phyloP scores from a whole-genome alignment of 805 yeast species.

The Pichia pseudocactophila region DNA sequence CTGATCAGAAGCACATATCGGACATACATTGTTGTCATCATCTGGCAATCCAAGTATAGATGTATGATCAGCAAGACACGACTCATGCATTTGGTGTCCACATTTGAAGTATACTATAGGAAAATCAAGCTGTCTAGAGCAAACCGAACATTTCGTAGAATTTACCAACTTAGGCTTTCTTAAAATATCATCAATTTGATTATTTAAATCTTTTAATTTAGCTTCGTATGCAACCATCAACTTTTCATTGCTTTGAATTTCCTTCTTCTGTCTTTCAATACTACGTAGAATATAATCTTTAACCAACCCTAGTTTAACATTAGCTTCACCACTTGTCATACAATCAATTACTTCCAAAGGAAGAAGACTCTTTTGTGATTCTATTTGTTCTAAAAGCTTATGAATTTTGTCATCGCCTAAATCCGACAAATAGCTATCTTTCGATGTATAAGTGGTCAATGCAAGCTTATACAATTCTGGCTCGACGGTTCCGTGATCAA shows the following conservation, averaged over 20 bases:
- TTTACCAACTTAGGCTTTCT: constrained; percentile 45
- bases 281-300: constrained; percentile 58
- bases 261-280: constrained; percentile 50
- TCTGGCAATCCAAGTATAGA: constrained; percentile 13
- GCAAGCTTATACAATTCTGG: constrained; percentile 61
- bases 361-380: constrained; percentile 45
- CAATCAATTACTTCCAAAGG: constrained; percentile 51
- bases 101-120: constrained; percentile 84
- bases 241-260: constrained; percentile 58
- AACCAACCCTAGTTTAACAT: constrained; percentile 49
- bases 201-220: constrained; percentile 52
- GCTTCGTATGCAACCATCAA: constrained; percentile 57
- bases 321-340: constrained; percentile 41
- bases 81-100: constrained; percentile 76
- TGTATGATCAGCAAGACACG: constrained; percentile 37
- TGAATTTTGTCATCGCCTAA: constrained; percentile 45
- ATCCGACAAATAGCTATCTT: constrained; percentile 38
- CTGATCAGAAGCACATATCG: constrained; percentile 63
- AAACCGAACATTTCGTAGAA: constrained; percentile 45
- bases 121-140: constrained; percentile 56
- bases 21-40: constrained; percentile 42
- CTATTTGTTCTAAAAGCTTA: constrained; percentile 44
- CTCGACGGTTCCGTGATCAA: constrained; percentile 50
- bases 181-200: constrained; percentile 43
- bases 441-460: constrained; percentile 52